Percentiles rank a stretch among this genome's conserved stretches.
Evolutionary conservation across 805 yeast species (phyloP).

Genomic region (Saccharomycopsis synnaedendra): DNA sequence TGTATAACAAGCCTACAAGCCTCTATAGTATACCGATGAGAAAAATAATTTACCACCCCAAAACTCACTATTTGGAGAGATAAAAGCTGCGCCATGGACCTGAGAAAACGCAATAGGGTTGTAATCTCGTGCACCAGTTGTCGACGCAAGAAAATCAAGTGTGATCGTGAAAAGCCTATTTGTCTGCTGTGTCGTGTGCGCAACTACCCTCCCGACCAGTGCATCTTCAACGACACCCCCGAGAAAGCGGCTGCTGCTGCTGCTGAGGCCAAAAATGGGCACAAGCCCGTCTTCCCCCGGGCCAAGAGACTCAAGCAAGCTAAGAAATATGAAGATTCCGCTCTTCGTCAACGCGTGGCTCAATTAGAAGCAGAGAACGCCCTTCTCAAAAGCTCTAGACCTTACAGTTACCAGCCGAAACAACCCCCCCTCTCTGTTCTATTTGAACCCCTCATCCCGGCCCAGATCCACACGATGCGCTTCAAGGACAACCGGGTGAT

Average conservation of each 20-base stretch:
- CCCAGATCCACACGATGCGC: conserved; percentile 2
- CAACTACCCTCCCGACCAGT: conserved; percentile 10
- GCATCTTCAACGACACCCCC: conserved; percentile 10
- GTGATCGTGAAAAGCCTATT: conserved; percentile 15
- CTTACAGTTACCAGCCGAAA: too few relatives aligned
- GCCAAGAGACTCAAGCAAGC: background rate
- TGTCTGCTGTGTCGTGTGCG: conserved; percentile 13
- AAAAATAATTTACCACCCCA: too few relatives aligned
- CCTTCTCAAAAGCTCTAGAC: conserved; percentile 1
- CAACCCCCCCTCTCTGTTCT: too few relatives aligned
- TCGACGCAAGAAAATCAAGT: conserved; percentile 15
- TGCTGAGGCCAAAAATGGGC: background rate
- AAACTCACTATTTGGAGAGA: background rate
- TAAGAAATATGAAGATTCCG: background rate
- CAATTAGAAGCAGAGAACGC: background rate
- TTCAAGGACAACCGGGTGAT: conserved; percentile 15
- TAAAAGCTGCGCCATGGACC: background rate
- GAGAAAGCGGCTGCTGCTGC: conserved; percentile 1
- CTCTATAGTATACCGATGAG: too few relatives aligned
- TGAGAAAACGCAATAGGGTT: conserved; percentile 11
- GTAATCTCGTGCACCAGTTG: conserved; percentile 15
- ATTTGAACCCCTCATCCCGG: background rate
- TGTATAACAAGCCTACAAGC: background rate
- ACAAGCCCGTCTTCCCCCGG: background rate
- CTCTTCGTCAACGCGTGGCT: background rate